These are phyloP conservation scores for Penicillium soppii DNA, from an alignment of 495 filamentous ascomycete species.

Conservation along the genomic window DNA sequence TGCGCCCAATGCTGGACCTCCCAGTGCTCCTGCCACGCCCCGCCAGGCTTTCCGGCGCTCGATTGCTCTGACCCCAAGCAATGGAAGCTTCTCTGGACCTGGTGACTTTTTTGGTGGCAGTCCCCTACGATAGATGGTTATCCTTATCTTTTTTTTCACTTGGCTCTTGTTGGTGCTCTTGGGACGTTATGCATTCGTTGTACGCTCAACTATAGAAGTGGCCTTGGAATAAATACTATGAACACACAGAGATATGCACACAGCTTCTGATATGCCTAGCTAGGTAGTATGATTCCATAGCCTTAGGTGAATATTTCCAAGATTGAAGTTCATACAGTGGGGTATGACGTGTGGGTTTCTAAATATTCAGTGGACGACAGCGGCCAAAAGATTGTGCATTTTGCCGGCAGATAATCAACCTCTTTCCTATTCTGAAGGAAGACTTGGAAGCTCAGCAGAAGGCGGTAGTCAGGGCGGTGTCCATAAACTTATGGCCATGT, in stretches of 20 bases:
- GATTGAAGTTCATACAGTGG: too few species aligned
- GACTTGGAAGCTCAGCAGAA: not conserved
- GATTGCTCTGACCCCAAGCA: slow-evolving; percentile 47
- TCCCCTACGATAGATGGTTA: slow-evolving; percentile 35
- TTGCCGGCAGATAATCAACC: not conserved
- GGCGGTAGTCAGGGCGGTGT: not conserved
- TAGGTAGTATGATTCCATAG: too few species aligned
- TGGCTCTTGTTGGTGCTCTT: not conserved
- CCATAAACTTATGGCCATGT: not conserved
- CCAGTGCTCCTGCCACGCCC: slow-evolving; percentile 44
- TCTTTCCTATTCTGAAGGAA: too few species aligned
- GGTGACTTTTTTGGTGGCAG: slow-evolving; percentile 46
- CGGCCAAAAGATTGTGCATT: not conserved
- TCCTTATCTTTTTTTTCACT: not conserved
- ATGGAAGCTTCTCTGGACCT: slow-evolving; percentile 44
- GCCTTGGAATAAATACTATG: not conserved
- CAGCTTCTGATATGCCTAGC: too few species aligned
- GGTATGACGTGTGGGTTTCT: slow-evolving; percentile 2
- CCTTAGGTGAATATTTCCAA: too few species aligned
- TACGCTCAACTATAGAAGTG: not conserved
- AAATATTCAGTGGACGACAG: not conserved
- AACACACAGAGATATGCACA: too few species aligned
- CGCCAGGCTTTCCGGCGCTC: slow-evolving; percentile 47
- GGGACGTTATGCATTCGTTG: not conserved
- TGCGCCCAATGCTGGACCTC: slow-evolving; percentile 9